Conservation (phyloP, 164 flowering plant species). For the Aristolochia californica region DNA sequence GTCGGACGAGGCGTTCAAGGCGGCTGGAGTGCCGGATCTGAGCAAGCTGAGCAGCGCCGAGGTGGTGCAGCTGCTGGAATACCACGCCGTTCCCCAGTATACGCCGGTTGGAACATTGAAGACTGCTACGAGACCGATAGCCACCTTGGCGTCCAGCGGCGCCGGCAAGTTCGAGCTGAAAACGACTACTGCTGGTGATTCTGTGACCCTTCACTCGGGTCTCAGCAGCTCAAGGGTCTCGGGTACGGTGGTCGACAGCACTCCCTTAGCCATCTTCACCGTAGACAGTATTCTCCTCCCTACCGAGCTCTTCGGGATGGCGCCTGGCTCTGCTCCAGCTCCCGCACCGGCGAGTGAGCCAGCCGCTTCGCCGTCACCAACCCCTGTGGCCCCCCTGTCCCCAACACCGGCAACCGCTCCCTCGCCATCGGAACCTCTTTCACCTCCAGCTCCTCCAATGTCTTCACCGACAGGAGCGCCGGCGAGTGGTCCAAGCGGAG, state of each 20-base stretch:
- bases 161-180: slow-evolving; percentile 56
- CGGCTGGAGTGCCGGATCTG: slow-evolving; percentile 50
- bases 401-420: slow-evolving; percentile 42
- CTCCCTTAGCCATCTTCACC: slow-evolving; percentile 61
- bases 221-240: slow-evolving; percentile 61
- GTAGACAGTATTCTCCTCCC: slow-evolving; percentile 71
- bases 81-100: slow-evolving; percentile 54
- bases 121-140: slow-evolving; percentile 33
- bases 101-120: slow-evolving; percentile 55
- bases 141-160: slow-evolving; percentile 63
- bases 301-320: slow-evolving; percentile 48
- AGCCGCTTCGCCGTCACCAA: slow-evolving; percentile 31
- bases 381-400: slow-evolving; percentile 20
- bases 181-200: slow-evolving; percentile 49
- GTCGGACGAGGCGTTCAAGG: slow-evolving; percentile 70
- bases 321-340: slow-evolving; percentile 69
- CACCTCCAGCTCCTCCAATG: slow-evolving; percentile 11
- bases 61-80: slow-evolving; percentile 48
- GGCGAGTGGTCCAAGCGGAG: slow-evolving; percentile 15
- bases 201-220: slow-evolving; percentile 59
- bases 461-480: slow-evolving; percentile 23
- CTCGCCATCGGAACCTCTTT: slow-evolving; percentile 11
- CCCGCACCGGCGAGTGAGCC: slow-evolving; percentile 37
- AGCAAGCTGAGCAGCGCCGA: slow-evolving; percentile 55
- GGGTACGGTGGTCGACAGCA: slow-evolving; percentile 48